phyloP scores from a whole-genome alignment of 495 filamentous ascomycete genomes.

The Pseudevernia furfuracea region DNA sequence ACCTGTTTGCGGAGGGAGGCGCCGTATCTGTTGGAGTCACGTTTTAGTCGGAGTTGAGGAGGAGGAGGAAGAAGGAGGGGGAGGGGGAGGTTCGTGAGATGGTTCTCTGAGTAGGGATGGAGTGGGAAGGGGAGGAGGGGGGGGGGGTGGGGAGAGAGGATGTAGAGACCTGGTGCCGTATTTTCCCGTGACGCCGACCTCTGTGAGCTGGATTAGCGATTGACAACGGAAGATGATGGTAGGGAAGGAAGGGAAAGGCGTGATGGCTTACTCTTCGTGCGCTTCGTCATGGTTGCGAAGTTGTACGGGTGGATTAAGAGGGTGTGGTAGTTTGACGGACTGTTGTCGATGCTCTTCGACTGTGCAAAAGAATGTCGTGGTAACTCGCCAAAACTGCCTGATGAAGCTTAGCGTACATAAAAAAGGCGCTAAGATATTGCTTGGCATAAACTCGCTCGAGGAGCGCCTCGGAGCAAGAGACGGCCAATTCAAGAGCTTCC shows the following conservation, averaged over 20 bases:
- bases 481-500: not conserved
- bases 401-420: not conserved
- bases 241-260: not conserved
- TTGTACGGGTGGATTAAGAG: not conserved
- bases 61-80: not conserved
- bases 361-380: conserved; percentile 7
- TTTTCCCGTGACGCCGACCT: conserved; percentile 82
- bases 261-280: conserved; percentile 69
- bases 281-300: conserved; percentile 77
- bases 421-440: not conserved
- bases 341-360: not conserved
- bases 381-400: conserved; percentile 1
- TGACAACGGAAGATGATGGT: not conserved
- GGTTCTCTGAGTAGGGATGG: not conserved
- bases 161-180: conserved; percentile 57
- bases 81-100: not conserved
- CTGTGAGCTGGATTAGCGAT: conserved; percentile 28
- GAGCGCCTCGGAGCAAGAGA: no score
- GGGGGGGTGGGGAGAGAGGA: not conserved
- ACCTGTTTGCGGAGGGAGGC: conserved; percentile 99
- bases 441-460: no score
- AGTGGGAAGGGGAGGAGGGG: not conserved
- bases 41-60: no score
- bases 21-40: conserved; percentile 64
- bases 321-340: not conserved